Evolutionary conservation across 768 basidiomycete species (phyloP).

Genomic region (Auricularia cornea): DNA sequence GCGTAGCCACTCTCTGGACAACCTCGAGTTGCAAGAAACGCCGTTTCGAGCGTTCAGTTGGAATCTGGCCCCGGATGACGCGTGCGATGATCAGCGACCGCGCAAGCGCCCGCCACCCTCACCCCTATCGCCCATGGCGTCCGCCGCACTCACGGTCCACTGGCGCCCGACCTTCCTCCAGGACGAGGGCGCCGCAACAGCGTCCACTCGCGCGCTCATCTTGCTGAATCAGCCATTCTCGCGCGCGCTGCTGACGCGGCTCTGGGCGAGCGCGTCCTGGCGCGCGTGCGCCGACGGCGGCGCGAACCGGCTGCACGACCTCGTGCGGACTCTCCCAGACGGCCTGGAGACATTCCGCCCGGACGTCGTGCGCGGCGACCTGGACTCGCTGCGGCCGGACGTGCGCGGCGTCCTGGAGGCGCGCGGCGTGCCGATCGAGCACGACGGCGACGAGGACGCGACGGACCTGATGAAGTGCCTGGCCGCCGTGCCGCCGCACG

Average conservation of each 20-base stretch:
- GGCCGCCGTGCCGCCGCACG: conserved; percentile 47
- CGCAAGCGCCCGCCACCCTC: too few relatives aligned
- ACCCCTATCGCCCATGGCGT: too few relatives aligned
- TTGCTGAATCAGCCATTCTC: conserved; percentile 90
- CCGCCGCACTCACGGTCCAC: too few relatives aligned
- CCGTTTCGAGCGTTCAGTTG: too few relatives aligned
- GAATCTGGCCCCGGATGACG: too few relatives aligned
- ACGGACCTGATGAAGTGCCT: conserved; percentile 97
- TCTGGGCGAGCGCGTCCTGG: conserved; percentile 44
- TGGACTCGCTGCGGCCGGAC: conserved; percentile 78
- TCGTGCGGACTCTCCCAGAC: conserved; percentile 15
- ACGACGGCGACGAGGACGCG: conserved; percentile 70
- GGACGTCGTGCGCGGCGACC: conserved; percentile 85
- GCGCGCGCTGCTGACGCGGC: conserved; percentile 43
- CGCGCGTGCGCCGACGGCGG: conserved; percentile 81
- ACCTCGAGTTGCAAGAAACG: too few relatives aligned
- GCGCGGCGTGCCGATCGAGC: conserved; percentile 60
- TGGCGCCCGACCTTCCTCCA: not conserved
- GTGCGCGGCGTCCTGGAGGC: conserved; percentile 60
- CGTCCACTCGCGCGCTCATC: conserved; percentile 45
- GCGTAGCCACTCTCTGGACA: too few relatives aligned
- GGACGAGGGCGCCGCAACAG: not conserved
- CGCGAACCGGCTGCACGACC: conserved; percentile 74
- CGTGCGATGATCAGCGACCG: too few relatives aligned
- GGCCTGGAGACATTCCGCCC: conserved; percentile 48